A percentile compares a stretch with the other conserved stretches of the same genome.
Evolutionary conservation across 208 protist species (phyloP).

Genomic region (Porcisia hertigi): DNA sequence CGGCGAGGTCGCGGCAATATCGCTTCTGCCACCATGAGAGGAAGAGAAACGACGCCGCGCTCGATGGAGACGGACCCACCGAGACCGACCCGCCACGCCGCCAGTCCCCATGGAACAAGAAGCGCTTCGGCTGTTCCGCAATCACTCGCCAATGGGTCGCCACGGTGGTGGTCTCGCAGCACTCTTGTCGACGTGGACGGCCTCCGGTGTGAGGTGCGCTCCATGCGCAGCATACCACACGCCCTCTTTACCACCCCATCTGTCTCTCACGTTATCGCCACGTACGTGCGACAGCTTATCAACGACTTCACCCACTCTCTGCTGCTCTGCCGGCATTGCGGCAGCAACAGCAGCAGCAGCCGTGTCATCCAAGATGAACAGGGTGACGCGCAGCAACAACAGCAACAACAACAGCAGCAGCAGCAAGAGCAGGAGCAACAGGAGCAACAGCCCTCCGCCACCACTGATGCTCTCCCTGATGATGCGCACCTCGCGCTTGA

Average conservation of each 20-base stretch:
- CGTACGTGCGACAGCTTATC: conserved; percentile 56
- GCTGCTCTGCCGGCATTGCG: conserved; percentile 28
- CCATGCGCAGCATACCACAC: conserved; percentile 54
- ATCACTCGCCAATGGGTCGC: background rate
- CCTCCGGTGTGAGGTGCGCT: conserved; percentile 52
- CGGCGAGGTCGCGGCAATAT: background rate
- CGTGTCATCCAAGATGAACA: too few relatives aligned
- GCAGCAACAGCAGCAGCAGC: background rate
- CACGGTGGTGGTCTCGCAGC: background rate
- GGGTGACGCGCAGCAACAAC: background rate
- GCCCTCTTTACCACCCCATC: conserved; percentile 38
- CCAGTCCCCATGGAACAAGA: background rate
- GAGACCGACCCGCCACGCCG: background rate
- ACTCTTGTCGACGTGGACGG: conserved; percentile 28
- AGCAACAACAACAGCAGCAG: background rate
- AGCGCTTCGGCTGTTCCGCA: background rate
- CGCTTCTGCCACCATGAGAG: background rate
- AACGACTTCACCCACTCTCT: conserved; percentile 46
- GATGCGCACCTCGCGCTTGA: background rate
- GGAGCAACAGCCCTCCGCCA: background rate
- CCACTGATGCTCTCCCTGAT: background rate
- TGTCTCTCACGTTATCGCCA: conserved; percentile 30
- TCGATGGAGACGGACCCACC: background rate
- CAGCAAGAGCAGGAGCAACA: background rate
- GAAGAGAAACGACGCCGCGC: background rate